phyloP scores from a whole-genome alignment of 495 filamentous ascomycete genomes.

The Achaetomiella virescens region DNA sequence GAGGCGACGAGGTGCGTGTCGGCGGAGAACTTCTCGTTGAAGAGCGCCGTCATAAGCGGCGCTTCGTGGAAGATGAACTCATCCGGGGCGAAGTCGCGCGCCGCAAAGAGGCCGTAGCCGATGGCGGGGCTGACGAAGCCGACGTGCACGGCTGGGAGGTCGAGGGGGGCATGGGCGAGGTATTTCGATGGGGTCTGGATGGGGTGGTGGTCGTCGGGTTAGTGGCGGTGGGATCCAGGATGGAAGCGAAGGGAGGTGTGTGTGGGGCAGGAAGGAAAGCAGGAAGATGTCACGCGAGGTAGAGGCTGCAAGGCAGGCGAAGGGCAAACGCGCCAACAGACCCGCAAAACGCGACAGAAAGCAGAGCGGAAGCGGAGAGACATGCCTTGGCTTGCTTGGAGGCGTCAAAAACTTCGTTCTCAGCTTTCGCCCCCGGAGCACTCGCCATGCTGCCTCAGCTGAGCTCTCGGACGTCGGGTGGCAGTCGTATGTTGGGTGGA shows the following conservation, averaged over 20 bases:
- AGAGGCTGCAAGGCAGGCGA: too few species aligned
- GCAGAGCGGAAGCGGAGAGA: background rate
- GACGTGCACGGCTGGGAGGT: conserved; percentile 18
- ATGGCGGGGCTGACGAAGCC: conserved; percentile 17
- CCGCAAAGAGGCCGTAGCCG: conserved; percentile 29
- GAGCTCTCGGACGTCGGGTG: background rate
- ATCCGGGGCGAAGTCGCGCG: conserved; percentile 16
- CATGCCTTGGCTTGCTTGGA: conserved; percentile 22
- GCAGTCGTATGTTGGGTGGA: background rate
- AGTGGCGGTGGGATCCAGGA: background rate
- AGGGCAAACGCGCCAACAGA: background rate
- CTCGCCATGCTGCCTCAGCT: conserved; percentile 21
- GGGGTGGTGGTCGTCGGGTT: background rate
- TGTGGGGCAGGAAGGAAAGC: background rate
- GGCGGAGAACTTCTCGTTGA: conserved; percentile 17
- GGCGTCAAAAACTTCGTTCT: conserved; percentile 21
- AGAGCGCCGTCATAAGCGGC: conserved; percentile 19
- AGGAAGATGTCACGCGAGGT: background rate
- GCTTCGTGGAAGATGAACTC: conserved; percentile 29
- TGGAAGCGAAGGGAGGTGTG: background rate
- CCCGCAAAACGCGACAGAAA: background rate
- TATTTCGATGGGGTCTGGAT: conserved; percentile 13
- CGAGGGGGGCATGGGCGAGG: conserved; percentile 11
- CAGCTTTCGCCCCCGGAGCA: background rate
- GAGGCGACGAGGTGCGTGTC: conserved; percentile 5